Evolutionary conservation across 768 basidiomycete genomes (phyloP), one percentile per base, ranked within the genome.

Genomic region (Calocybe cyanea): DNA sequence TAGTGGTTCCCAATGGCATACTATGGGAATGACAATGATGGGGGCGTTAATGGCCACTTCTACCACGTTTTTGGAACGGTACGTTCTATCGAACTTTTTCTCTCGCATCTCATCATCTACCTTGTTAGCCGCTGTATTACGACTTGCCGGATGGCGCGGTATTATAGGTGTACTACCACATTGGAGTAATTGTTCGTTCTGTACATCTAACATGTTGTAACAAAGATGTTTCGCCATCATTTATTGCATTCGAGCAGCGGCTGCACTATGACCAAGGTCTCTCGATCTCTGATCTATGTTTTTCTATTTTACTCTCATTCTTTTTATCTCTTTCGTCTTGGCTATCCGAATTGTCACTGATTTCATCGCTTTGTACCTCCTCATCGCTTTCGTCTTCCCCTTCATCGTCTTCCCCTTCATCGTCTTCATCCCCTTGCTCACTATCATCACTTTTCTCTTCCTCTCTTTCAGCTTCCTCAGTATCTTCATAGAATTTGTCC

Each of bases 1-100:
- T 43, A 87, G 85, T 88, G 87, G 87, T 85, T 90, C 71, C 82
- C 86, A 1, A 72, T 79, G 72, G 75, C 74, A 46, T 90, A 86
- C 57, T 82, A 81, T 52, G 81, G 78, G 0, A 67, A 76, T 48
- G 66, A 72, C 32, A 54, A 65, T 31, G 50, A 63, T 18, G 80
- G 79, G 13, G 85, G 85, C 1, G 76, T 79, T 31, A 76, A 82
- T 50, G 83, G 84, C 0, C 87, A 89, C 58, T 80, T 68, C 50
- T 89, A 90, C 55, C 85, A 89, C 66, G 87, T 89, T 11, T 88
- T 87, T 57, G 63, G 76, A 28, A 84, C 83, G 38, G 84, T 86
- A 52, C 52, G 81, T 63, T 36, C 11, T 13, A 40, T 30, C 14
- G 2, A 31, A 30, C 7, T 28, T 43, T 11, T 41, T 15, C 6